Evolutionary conservation across 306 rosid species (phyloP).

Genomic region (Cucumis sativus): DNA sequence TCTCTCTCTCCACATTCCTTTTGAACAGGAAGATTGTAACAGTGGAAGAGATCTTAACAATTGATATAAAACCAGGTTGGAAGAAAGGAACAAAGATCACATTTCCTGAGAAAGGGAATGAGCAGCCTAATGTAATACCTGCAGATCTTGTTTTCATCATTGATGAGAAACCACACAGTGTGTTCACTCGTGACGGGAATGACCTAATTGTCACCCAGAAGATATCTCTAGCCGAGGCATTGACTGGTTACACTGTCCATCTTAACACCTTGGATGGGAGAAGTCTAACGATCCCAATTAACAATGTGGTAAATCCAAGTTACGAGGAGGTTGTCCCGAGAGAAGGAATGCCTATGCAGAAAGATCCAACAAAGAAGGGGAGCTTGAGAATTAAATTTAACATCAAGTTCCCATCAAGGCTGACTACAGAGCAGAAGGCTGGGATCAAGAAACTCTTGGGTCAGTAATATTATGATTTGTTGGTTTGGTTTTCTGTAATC

Average conservation of each 20-base stretch:
- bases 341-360: conserved; percentile 55
- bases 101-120: conserved; percentile 49
- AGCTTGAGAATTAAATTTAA: conserved; percentile 46
- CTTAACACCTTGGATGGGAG: conserved; percentile 47
- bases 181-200: conserved; percentile 37
- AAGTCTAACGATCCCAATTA: conserved; percentile 32
- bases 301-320: conserved; percentile 36
- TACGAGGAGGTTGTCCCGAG: conserved; percentile 42
- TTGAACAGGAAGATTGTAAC: conserved; percentile 23
- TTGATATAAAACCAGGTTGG: conserved; percentile 50
- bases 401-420: conserved; percentile 41
- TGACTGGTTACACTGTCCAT: conserved; percentile 41
- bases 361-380: conserved; percentile 48
- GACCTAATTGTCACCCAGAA: conserved; percentile 33
- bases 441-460: conserved; percentile 46
- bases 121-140: conserved; percentile 26
- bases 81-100: conserved; percentile 61
- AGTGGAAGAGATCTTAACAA: conserved; percentile 51
- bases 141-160: conserved; percentile 43
- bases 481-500: conserved; percentile 3
- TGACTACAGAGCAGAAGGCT: conserved; percentile 43
- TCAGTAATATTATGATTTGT: conserved; percentile 10
- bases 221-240: conserved; percentile 38
- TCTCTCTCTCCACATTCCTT: neutral
- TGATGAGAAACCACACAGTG: conserved; percentile 37